These are phyloP conservation scores for Starmerella vaccinii DNA, from an alignment of 805 yeast species.

Conservation along the genomic window DNA sequence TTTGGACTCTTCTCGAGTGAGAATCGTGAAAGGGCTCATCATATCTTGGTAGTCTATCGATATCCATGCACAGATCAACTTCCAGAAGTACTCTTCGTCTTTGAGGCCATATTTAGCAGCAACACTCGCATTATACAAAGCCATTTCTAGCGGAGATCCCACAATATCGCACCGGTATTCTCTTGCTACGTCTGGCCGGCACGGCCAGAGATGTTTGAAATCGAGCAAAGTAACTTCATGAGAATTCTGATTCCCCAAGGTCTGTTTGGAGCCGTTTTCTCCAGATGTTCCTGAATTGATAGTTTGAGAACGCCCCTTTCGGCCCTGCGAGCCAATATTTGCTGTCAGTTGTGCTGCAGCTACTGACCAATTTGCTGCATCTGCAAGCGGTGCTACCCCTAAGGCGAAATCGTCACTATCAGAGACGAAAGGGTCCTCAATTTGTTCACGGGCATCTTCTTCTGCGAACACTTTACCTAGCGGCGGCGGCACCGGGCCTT, in stretches of 20 bases:
- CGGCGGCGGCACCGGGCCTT: constrained; percentile 21
- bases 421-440: constrained; percentile 17
- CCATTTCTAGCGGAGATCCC: constrained; percentile 47
- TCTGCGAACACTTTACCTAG: constrained; percentile 24
- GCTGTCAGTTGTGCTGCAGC: constrained; percentile 15
- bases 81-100: constrained; percentile 71
- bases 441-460: constrained; percentile 10
- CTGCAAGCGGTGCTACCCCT: not conserved
- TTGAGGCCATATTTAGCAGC: constrained; percentile 52
- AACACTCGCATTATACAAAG: constrained; percentile 58
- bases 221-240: constrained; percentile 27
- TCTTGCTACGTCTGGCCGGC: constrained; percentile 49
- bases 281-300: not conserved
- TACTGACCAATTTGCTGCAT: constrained; percentile 17
- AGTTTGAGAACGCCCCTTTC: not conserved
- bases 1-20: constrained; percentile 25
- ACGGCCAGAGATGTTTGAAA: constrained; percentile 61
- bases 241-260: not conserved
- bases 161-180: constrained; percentile 33
- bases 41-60: constrained; percentile 5
- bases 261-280: not conserved
- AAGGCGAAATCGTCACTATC: constrained; percentile 23
- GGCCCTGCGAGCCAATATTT: not conserved
- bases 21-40: constrained; percentile 1
- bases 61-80: constrained; percentile 24